Evolutionary conservation across 495 filamentous ascomycete genomes (phyloP).

Genomic region (Choiromyces venosus): DNA sequence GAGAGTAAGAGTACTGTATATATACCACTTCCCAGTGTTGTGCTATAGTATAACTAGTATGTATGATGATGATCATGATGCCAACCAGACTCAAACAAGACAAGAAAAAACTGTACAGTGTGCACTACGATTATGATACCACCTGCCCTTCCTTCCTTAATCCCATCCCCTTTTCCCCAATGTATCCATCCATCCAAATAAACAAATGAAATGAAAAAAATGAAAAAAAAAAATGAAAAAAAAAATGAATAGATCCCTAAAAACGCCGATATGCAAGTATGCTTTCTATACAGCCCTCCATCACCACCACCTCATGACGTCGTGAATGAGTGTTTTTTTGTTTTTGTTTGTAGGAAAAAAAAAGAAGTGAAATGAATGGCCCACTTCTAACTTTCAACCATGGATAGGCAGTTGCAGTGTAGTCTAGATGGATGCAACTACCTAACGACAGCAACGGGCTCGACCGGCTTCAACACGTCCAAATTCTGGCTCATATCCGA

Average conservation of each 20-base stretch:
- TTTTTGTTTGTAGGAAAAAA: background rate
- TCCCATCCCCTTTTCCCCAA: background rate
- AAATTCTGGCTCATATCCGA: background rate
- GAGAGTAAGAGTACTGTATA: background rate
- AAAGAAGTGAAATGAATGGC: background rate
- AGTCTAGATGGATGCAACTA: too few relatives aligned
- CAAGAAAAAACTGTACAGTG: background rate
- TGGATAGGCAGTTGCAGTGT: background rate
- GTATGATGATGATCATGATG: too few relatives aligned
- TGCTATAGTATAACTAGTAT: background rate
- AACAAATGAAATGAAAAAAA: background rate
- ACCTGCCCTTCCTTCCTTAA: background rate
- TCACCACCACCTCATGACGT: background rate
- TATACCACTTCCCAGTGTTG: background rate
- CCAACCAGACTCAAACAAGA: background rate
- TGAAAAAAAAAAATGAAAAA: background rate
- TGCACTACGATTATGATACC: background rate
- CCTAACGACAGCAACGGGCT: background rate
- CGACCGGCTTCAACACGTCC: background rate
- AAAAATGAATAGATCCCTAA: background rate
- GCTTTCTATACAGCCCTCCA: background rate
- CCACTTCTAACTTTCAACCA: background rate
- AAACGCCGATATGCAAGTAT: slow-evolving; percentile 1
- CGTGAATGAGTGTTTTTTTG: background rate
- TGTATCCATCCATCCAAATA: background rate